These are phyloP conservation scores for Aschersonia sp. DNA, from an alignment of 2,329 filamentous ascomycete species.

Conservation along the genomic window DNA sequence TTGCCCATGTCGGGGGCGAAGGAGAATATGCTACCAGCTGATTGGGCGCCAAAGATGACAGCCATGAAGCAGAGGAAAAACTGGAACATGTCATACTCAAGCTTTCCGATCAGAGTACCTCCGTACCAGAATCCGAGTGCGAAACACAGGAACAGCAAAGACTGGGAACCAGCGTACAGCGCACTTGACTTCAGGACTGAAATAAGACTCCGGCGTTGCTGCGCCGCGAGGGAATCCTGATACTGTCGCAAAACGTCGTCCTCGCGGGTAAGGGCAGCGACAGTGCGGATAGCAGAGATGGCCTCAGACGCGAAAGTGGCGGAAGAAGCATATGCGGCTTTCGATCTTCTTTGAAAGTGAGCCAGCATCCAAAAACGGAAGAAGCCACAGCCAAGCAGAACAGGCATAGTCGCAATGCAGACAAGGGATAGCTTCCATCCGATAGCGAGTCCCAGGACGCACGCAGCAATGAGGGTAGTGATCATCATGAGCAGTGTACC, in stretches of 20 bases:
- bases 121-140: constrained; percentile 92
- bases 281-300: constrained; percentile 84
- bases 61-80: constrained; percentile 88
- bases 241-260: constrained; percentile 64
- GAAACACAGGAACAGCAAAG: constrained; percentile 67
- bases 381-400: constrained; percentile 71
- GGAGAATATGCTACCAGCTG: constrained; percentile 76
- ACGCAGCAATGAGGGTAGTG: constrained; percentile 66
- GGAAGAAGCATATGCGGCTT: constrained; percentile 64
- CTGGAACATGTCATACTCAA: constrained; percentile 64
- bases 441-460: constrained; percentile 55
- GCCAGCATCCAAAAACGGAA: constrained; percentile 76
- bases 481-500: constrained; percentile 70
- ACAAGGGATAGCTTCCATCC: constrained; percentile 84
- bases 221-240: constrained; percentile 46
- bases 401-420: constrained; percentile 62
- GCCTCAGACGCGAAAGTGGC: constrained; percentile 87
- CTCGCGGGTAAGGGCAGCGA: constrained; percentile 81
- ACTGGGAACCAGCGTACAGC: constrained; percentile 76
- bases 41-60: constrained; percentile 84
- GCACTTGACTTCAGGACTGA: constrained; percentile 64
- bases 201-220: constrained; percentile 52
- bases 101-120: constrained; percentile 54
- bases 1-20: constrained; percentile 91
- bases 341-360: constrained; percentile 64